Evolutionary conservation across 352 stramenopile species (phyloP), one percentile per base, ranked within the genome.

Genomic region (Globisporangium spinosum): DNA sequence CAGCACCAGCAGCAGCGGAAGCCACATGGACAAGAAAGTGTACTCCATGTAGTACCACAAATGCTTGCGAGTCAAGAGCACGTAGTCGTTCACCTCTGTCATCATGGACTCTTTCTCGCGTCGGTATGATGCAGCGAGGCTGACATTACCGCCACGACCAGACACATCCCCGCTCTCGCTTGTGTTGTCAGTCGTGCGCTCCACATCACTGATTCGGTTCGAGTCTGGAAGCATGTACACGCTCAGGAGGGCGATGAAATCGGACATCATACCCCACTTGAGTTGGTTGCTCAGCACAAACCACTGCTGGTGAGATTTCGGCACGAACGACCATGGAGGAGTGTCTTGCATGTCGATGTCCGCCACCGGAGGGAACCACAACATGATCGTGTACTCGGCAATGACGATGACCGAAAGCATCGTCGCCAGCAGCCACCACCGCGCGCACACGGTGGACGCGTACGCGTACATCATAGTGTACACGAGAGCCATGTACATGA

Each of bases 401-500:
- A 90, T 60, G n/a, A 93, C 87, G 35, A 93, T 73, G 10, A 80
- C 40, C 2, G 86, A 90, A 1, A 96, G 73, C 12, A 89, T 59
- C 35, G 72, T 71, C 2, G 72, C 85, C 8, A 94, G 45, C 20
- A 84, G 56, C 70, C 82, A 87, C 79, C 82, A 92, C 5, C 78
- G 68, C 53, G 68, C 70, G 47, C 78, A 90, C 8, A 93, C 77
- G 0, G 70, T 88, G 5, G 77, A 55, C n/a, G 83, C 70, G 5
- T 61, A 61, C 3, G 88, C 84, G 55, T 91, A 90, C 85, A 93
- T 94, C 69, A 94, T 85, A n/a, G 54, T 70, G 66, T 89, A 89
- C n/a, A 96, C 83, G 15, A 92, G 72, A 7, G 90, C n/a, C 65
- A 96, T 82, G 70, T 93, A 94, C 40, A 83, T 43, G 34, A 94